Conservation (phyloP, 306 rosid species). For the Acacia melanoxylon region DNA sequence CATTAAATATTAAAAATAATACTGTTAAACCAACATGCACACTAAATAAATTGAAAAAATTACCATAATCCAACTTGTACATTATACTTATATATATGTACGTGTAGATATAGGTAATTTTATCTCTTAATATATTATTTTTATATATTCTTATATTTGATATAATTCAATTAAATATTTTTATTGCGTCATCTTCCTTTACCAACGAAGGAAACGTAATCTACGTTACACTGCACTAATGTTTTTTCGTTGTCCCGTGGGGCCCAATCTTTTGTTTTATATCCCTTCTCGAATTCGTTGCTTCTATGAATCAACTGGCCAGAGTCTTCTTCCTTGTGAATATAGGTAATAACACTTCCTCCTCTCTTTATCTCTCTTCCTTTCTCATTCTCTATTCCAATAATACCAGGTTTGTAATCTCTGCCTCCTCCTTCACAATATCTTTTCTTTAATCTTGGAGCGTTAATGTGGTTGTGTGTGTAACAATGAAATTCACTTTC, state of each 20-base stretch:
- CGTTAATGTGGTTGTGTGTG: constrained; percentile 21
- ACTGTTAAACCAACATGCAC: too few relatives aligned
- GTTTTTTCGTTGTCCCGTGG: constrained; percentile 11
- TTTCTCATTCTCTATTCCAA: constrained; percentile 19
- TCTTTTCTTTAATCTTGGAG: constrained; percentile 26
- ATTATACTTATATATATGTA: too few relatives aligned
- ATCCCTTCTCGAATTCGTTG: constrained; percentile 7
- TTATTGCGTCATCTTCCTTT: too few relatives aligned
- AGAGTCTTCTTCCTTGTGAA: background rate
- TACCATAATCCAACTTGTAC: too few relatives aligned
- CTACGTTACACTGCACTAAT: background rate
- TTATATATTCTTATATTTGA: too few relatives aligned
- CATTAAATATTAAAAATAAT: too few relatives aligned
- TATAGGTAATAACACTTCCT: constrained; percentile 26
- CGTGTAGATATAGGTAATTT: too few relatives aligned
- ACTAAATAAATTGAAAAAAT: too few relatives aligned
- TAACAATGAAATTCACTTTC: background rate
- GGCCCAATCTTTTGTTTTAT: constrained; percentile 23
- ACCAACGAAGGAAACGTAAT: too few relatives aligned
- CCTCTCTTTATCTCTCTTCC: background rate
- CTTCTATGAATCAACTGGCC: constrained; percentile 14
- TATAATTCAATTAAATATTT: too few relatives aligned
- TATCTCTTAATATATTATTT: too few relatives aligned
- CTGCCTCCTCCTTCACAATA: background rate
- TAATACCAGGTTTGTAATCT: constrained; percentile 37